These are phyloP conservation scores for Fistulifera pelliculosa DNA, from an alignment of 108 stramenopile species.

Conservation along the genomic window DNA sequence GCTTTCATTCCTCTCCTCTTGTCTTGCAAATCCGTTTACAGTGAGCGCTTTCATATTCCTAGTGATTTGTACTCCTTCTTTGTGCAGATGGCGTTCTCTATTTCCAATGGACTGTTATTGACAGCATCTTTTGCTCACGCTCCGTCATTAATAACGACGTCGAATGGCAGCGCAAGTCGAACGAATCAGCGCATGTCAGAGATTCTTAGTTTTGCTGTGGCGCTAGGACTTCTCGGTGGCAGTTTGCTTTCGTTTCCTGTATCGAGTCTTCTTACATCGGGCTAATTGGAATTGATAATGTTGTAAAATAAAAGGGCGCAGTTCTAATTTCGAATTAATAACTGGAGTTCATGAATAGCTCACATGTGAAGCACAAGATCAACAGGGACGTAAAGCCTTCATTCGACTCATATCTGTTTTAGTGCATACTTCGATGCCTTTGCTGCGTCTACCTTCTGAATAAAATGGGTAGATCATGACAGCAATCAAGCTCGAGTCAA, in stretches of 20 bases:
- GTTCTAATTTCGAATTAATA: too few species aligned
- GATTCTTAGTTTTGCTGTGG: conserved; percentile 34
- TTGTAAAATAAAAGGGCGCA: too few species aligned
- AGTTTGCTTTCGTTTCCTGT: conserved; percentile 34
- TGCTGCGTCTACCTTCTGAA: neutral
- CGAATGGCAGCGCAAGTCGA: conserved; percentile 3
- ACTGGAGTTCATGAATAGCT: too few species aligned
- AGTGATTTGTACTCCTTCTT: conserved; percentile 31
- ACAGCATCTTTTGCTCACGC: conserved; percentile 31
- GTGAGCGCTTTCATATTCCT: conserved; percentile 7
- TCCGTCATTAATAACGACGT: conserved; percentile 10
- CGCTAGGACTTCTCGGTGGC: conserved; percentile 35
- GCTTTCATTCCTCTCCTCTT: conserved; percentile 26
- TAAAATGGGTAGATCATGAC: conserved; percentile 38
- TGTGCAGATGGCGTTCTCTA: conserved; percentile 26
- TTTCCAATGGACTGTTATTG: conserved; percentile 35
- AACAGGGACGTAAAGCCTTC: too few species aligned
- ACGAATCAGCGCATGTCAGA: conserved; percentile 31
- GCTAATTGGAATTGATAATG: too few species aligned
- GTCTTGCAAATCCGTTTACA: conserved; percentile 10
- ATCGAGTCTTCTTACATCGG: conserved; percentile 8
- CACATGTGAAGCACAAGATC: too few species aligned
- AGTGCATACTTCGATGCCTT: too few species aligned
- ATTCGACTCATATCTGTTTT: too few species aligned
- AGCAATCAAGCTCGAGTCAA: conserved; percentile 65